Evolutionary conservation across 257 asterid species (phyloP).

Genomic region (Phtheirospermum japonicum): DNA sequence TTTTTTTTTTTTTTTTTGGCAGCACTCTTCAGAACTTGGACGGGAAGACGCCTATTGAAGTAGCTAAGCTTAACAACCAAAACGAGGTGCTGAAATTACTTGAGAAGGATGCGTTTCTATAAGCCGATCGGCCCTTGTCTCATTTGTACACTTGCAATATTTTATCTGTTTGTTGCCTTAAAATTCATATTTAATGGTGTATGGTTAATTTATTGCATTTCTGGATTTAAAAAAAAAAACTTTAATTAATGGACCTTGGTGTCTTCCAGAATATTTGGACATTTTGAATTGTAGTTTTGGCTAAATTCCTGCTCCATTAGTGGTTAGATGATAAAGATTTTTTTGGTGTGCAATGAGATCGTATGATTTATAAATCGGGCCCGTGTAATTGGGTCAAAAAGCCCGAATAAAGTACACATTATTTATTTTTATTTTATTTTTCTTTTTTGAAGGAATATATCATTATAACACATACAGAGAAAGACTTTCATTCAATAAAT

Average conservation of each 20-base stretch:
- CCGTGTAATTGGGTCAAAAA: too few relatives aligned
- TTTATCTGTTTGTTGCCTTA: neutral
- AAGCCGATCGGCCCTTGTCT: neutral
- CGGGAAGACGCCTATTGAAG: constrained; percentile 90
- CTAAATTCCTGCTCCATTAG: too few relatives aligned
- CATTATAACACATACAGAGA: too few relatives aligned
- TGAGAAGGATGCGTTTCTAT: constrained; percentile 89
- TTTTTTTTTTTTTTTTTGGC: constrained; percentile 24
- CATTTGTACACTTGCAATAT: neutral
- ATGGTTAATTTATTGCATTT: neutral
- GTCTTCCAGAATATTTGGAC: neutral
- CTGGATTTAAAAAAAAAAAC: neutral
- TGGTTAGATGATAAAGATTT: too few relatives aligned
- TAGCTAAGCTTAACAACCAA: constrained; percentile 85
- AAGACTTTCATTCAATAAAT: too few relatives aligned
- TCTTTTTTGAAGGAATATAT: too few relatives aligned
- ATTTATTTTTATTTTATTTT: too few relatives aligned
- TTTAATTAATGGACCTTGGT: neutral
- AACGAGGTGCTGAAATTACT: constrained; percentile 71
- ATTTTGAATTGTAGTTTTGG: too few relatives aligned
- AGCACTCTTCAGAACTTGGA: constrained; percentile 95
- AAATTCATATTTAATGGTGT: neutral
- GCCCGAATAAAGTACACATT: too few relatives aligned
- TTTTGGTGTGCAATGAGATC: too few relatives aligned
- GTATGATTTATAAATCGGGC: too few relatives aligned